Evolutionary conservation across 2,329 filamentous ascomycete species (phyloP), one percentile per base, ranked within the genome.

Genomic region (Hysterium pulicare): DNA sequence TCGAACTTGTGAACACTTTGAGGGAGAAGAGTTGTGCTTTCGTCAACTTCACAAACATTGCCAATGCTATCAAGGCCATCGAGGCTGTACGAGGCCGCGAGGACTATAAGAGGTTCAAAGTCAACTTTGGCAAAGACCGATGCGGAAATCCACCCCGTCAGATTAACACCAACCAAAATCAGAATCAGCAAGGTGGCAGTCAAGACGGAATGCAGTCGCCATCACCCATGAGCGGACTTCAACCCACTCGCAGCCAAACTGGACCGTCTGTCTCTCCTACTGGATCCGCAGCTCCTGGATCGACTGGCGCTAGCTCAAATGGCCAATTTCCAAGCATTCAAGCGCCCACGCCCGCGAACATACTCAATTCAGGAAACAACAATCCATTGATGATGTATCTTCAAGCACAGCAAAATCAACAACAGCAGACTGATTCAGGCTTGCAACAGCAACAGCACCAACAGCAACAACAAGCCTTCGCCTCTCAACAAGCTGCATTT

Each of bases 11-110:
- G 50, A 98, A 98, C 71, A 87, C 93, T 13, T 75, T 98, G 46
- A 85, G 93, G 41, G 93, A 98, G 76, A 98, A 98, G 83, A 96
- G 90, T 73, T 98, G 93, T 68, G 93, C 93, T 0, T 98, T 98
- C 66, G 93, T 98, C 67, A 98, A 98, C 74, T 98, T 98, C 68
- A 98, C 93, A 64, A 98, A 98, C 73, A 98, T 98, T 64, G 93
- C 93, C 63, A 98, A 98, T 58, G 93, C 93, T 38, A 98, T 98
- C 76, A 98, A 98, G 75, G 93, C 93, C 1, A 98, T 98, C 52
- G 93, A 98, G 71, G 93, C 90, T 17, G 83, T 98, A 51, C 83
- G 93, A 44, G 87, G 90, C 61, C 90, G 90, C 63, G 93, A 97
- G 33, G 93, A 98, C 62, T 98, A 98, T 77, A 88, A 84, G 70